phyloP scores from a whole-genome alignment of 495 filamentous ascomycete genomes.

The Penicillium dipodomyicola region DNA sequence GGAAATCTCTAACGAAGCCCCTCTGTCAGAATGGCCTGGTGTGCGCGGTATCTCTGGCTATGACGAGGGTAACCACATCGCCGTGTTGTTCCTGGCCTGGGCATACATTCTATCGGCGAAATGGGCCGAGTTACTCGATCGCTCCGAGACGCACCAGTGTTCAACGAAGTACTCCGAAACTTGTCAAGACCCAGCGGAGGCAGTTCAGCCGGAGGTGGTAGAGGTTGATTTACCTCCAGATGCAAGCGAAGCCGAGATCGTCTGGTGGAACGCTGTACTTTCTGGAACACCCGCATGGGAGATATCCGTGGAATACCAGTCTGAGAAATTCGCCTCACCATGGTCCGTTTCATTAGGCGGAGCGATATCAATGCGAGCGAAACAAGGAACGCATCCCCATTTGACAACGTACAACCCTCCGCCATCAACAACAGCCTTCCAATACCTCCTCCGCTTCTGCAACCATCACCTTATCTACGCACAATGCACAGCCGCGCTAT shows the following conservation, averaged over 20 bases:
- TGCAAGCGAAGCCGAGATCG: not conserved
- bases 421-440: not conserved
- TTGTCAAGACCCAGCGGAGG: not conserved
- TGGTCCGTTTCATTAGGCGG: not conserved
- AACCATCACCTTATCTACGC: not conserved
- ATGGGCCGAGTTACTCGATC: not conserved
- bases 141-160: not conserved
- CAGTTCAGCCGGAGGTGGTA: not conserved
- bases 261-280: not conserved
- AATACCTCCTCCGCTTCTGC: not conserved
- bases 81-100: slow-evolving; percentile 27
- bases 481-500: not conserved
- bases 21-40: slow-evolving; percentile 25
- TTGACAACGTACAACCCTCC: not conserved
- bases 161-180: not conserved
- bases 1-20: slow-evolving; percentile 20
- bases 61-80: slow-evolving; percentile 26
- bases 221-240: not conserved
- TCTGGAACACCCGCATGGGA: not conserved
- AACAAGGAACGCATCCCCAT: not conserved
- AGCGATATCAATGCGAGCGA: not conserved
- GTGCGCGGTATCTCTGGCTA: slow-evolving; percentile 20
- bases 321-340: not conserved
- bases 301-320: not conserved
- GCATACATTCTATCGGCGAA: not conserved